These are phyloP conservation scores for Aegilops umbellulata DNA, from an alignment of 176 grass and related monocot genomes.

Conservation along the genomic window DNA sequence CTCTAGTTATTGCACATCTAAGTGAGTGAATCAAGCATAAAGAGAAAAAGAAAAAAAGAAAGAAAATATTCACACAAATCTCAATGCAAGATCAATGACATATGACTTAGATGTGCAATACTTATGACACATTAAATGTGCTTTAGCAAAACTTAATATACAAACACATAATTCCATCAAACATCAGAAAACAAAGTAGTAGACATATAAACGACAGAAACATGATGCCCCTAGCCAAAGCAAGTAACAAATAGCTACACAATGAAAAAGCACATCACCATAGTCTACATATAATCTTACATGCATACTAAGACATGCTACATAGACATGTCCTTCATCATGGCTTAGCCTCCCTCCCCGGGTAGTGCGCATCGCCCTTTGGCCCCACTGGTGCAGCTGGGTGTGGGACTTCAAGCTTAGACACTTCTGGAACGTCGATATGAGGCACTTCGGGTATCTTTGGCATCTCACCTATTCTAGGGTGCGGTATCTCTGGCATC, in stretches of 20 bases:
- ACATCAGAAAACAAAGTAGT: neutral
- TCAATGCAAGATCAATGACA: no score
- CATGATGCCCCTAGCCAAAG: neutral
- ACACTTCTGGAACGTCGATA: neutral
- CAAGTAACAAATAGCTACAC: neutral
- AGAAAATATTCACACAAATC: neutral
- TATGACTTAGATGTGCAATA: no score
- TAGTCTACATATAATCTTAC: neutral
- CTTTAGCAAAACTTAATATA: no score
- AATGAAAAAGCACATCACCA: neutral
- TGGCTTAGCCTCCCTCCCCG: neutral
- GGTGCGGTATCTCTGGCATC: neutral
- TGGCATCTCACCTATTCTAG: neutral
- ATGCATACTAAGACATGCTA: neutral
- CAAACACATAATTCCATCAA: neutral
- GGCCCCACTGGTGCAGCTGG: neutral
- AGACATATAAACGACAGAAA: neutral
- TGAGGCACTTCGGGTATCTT: neutral
- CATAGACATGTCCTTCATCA: neutral
- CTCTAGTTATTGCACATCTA: no score
- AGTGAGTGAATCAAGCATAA: no score
- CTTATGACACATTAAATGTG: no score
- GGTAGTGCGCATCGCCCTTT: neutral
- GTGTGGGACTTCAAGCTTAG: neutral
- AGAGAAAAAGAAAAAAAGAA: no score